A percentile compares a stretch with the other conserved stretches of the same genome.
These are phyloP conservation scores for Ganoderma resinaceum DNA, from an alignment of 1,284 basidiomycete genomes.

Conservation along the genomic window DNA sequence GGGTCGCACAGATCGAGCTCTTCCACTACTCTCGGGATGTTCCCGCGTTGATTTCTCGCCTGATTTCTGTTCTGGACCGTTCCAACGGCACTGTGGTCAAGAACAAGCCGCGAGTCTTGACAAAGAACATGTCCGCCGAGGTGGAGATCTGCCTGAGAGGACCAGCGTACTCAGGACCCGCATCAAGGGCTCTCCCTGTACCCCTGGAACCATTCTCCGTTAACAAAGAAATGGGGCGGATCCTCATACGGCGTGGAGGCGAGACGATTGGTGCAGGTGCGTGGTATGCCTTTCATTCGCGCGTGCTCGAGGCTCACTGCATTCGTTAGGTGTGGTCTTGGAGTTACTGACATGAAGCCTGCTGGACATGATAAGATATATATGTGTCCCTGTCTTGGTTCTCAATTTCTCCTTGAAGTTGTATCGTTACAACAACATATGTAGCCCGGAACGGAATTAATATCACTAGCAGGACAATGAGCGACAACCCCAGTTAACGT, in stretches of 20 bases:
- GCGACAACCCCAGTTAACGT: neutral
- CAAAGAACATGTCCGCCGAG: conserved; percentile 85
- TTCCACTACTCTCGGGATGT: conserved; percentile 96
- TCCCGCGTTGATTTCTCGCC: conserved; percentile 85
- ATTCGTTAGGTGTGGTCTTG: neutral
- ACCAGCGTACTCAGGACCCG: conserved; percentile 55
- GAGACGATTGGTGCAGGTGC: conserved; percentile 94
- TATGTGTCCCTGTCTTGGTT: neutral
- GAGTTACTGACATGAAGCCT: neutral
- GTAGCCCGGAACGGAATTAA: neutral
- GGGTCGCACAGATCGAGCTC: conserved; percentile 73
- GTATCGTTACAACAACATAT: neutral
- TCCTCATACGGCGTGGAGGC: conserved; percentile 87
- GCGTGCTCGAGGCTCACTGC: neutral
- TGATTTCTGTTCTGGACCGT: conserved; percentile 82
- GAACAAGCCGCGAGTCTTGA: conserved; percentile 86
- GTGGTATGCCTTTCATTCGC: conserved; percentile 27
- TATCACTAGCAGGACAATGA: neutral
- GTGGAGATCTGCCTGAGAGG: conserved; percentile 83
- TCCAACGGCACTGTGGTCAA: conserved; percentile 79
- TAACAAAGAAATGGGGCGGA: conserved; percentile 98
- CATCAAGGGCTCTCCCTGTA: conserved; percentile 62
- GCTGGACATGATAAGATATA: neutral
- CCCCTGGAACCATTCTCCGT: conserved; percentile 86
- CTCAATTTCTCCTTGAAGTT: neutral